Conservation (phyloP, 805 yeast genomes). For the Pichia deserticola region DNA sequence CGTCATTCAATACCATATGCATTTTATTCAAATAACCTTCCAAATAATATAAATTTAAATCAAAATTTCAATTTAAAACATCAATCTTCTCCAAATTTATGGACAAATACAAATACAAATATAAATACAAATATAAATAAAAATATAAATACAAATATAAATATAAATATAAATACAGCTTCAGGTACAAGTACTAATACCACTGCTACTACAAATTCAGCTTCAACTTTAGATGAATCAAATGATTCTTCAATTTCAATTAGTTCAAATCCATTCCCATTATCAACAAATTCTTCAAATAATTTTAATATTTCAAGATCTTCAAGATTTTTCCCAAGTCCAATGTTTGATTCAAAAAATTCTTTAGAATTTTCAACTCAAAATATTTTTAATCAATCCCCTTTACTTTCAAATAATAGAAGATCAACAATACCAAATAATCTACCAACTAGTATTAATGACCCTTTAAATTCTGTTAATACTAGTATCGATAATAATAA, state of each 20-base stretch:
- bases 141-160: not conserved
- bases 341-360: slow-evolving; percentile 9
- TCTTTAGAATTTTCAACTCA: not conserved
- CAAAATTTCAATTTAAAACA: not conserved
- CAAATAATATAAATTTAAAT: not conserved
- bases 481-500: no score
- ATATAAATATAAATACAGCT: no score
- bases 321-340: slow-evolving; percentile 27
- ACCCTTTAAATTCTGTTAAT: not conserved
- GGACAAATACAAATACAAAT: slow-evolving; percentile 9
- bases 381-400: not conserved
- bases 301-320: slow-evolving; percentile 1
- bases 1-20: slow-evolving; percentile 1
- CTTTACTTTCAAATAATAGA: not conserved
- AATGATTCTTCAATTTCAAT: not conserved
- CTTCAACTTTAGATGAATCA: not conserved
- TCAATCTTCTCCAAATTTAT: slow-evolving; percentile 20
- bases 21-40: not conserved
- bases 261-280: not conserved
- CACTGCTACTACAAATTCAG: no score
- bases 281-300: slow-evolving; percentile 9
- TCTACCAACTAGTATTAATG: not conserved
- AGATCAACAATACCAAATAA: not conserved
- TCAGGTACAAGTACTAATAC: no score
- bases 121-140: no score